A percentile compares a stretch with the other conserved stretches of the same genome.
These are phyloP conservation scores for Colletotrichum australisinense DNA, from an alignment of 2,329 filamentous ascomycete species.

Conservation along the genomic window DNA sequence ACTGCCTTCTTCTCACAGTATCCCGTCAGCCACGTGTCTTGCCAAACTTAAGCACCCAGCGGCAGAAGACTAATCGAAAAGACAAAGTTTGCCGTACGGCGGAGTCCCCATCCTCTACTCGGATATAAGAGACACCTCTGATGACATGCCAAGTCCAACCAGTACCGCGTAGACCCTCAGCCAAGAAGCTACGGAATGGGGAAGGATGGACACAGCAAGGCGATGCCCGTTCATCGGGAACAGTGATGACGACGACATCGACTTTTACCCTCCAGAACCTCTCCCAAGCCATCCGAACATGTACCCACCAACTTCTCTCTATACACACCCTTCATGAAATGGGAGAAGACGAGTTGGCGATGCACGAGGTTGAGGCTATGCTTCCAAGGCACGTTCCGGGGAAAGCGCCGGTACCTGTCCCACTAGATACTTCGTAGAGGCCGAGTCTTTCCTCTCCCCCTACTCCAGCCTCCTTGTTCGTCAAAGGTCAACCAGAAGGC, in stretches of 20 bases:
- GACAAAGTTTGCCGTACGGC: background rate
- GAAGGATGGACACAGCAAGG: background rate
- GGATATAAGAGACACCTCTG: slow-evolving; percentile 4
- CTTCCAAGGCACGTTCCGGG: too few relatives aligned
- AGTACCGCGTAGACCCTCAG: background rate
- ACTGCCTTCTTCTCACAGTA: background rate
- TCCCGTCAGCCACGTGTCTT: background rate
- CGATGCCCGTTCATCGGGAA: background rate
- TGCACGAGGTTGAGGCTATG: too few relatives aligned
- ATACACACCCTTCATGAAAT: background rate
- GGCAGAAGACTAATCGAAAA: background rate
- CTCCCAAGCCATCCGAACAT: too few relatives aligned
- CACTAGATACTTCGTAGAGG: too few relatives aligned
- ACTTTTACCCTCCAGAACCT: background rate
- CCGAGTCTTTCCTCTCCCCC: too few relatives aligned
- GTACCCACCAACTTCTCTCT: too few relatives aligned
- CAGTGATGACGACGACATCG: slow-evolving; percentile 26
- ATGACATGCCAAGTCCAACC: slow-evolving; percentile 29
- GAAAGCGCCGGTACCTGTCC: too few relatives aligned
- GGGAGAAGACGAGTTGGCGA: too few relatives aligned
- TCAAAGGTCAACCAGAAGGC: too few relatives aligned
- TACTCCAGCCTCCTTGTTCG: too few relatives aligned
- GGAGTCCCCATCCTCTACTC: background rate
- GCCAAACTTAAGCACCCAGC: background rate
- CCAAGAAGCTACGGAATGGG: background rate